Evolutionary conservation across 2,329 filamentous ascomycete genomes (phyloP).

Genomic region (Colletotrichum eremochloae): DNA sequence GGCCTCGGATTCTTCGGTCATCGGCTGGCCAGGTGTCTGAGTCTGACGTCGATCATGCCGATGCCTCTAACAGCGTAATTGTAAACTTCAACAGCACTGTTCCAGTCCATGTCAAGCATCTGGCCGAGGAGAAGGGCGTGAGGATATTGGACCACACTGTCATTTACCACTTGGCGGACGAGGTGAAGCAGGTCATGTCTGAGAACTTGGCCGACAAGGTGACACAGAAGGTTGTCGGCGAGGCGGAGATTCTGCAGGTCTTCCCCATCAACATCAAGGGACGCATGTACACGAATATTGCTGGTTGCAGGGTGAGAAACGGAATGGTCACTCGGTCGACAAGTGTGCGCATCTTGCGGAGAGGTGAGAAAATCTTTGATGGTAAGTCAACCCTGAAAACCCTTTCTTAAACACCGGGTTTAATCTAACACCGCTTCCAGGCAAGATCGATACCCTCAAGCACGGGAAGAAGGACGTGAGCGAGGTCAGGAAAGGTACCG

Average conservation of each 20-base stretch:
- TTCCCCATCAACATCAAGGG: constrained; percentile 88
- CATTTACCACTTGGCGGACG: constrained; percentile 85
- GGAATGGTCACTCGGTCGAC: constrained; percentile 75
- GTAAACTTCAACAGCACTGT: constrained; percentile 88
- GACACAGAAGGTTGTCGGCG: constrained; percentile 80
- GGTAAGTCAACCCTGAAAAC: constrained; percentile 70
- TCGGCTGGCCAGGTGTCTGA: constrained; percentile 84
- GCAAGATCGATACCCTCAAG: constrained; percentile 84
- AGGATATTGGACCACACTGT: constrained; percentile 86
- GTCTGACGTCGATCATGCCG: constrained; percentile 90
- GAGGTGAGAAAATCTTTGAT: constrained; percentile 80
- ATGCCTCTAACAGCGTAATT: constrained; percentile 79
- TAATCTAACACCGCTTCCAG: constrained; percentile 59
- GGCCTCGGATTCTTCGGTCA: constrained; percentile 80
- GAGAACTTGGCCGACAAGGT: constrained; percentile 77
- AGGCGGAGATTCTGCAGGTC: constrained; percentile 86
- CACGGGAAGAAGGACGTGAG: constrained; percentile 91
- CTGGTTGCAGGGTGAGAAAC: constrained; percentile 89
- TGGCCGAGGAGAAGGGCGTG: constrained; percentile 80
- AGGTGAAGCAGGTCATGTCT: constrained; percentile 76
- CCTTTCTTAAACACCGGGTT: not conserved
- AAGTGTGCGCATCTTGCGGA: constrained; percentile 79
- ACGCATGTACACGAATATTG: constrained; percentile 79
- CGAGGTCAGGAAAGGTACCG: constrained; percentile 92
- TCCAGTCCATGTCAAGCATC: constrained; percentile 74